These are phyloP conservation scores for Pythium angustatum DNA, from an alignment of 352 stramenopile genomes.

Conservation along the genomic window DNA sequence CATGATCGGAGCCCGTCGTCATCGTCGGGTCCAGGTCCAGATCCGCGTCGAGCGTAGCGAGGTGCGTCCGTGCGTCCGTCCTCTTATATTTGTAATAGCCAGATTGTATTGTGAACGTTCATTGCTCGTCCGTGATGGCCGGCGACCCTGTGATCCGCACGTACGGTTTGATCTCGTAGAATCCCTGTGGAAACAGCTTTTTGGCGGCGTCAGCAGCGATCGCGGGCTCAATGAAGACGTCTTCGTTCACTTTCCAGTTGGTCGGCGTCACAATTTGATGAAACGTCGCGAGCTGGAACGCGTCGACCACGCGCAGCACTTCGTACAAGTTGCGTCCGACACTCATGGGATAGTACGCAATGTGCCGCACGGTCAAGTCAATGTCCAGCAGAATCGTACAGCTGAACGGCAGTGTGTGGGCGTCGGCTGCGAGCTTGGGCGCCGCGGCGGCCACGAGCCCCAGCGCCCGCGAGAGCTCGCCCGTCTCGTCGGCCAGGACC, in stretches of 20 bases:
- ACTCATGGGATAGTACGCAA: slow-evolving; percentile 64
- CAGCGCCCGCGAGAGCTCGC: slow-evolving; percentile 61
- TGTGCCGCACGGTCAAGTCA: slow-evolving; percentile 65
- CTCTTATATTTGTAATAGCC: slow-evolving; percentile 12
- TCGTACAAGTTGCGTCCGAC: slow-evolving; percentile 85
- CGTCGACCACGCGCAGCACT: slow-evolving; percentile 67
- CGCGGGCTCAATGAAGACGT: slow-evolving; percentile 82
- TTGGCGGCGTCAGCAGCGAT: slow-evolving; percentile 64
- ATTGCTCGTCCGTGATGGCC: slow-evolving; percentile 59
- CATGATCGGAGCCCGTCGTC: slow-evolving; percentile 8
- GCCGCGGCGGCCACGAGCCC: slow-evolving; percentile 48
- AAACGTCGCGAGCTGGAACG: slow-evolving; percentile 70
- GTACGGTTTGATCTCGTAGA: slow-evolving; percentile 84
- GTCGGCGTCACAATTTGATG: slow-evolving; percentile 77
- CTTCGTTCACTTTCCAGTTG: slow-evolving; percentile 87
- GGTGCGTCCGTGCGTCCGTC: no score
- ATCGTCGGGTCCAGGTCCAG: neutral
- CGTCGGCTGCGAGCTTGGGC: slow-evolving; percentile 50
- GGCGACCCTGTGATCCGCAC: slow-evolving; percentile 73
- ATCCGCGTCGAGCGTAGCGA: slow-evolving; percentile 3
- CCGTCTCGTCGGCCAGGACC: slow-evolving; percentile 63
- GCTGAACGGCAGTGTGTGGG: slow-evolving; percentile 59
- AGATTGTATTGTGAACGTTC: slow-evolving; percentile 8
- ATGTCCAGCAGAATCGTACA: slow-evolving; percentile 74
- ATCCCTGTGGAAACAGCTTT: slow-evolving; percentile 76